Conservation (phyloP, 805 yeast species). For the Saturnispora mendoncae region DNA sequence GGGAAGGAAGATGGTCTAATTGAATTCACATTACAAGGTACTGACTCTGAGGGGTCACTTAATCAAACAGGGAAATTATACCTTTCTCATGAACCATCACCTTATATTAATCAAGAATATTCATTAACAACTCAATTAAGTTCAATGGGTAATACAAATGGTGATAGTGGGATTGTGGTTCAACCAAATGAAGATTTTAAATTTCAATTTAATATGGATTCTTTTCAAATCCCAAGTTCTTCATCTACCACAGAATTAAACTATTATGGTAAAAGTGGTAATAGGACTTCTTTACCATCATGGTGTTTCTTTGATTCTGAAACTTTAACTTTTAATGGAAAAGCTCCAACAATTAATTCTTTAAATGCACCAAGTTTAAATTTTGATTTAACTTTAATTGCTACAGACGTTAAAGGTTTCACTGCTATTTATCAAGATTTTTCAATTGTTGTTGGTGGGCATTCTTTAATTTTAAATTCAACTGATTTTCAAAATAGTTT, state of each 20-base stretch:
- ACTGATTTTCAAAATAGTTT: slow-evolving; percentile 34
- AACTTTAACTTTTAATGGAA: slow-evolving; percentile 66
- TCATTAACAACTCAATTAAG: slow-evolving; percentile 46
- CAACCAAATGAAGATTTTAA: slow-evolving; percentile 60
- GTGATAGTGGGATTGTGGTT: slow-evolving; percentile 63
- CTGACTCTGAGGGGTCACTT: slow-evolving; percentile 47
- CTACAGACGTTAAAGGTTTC: slow-evolving; percentile 68
- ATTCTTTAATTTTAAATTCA: slow-evolving; percentile 60
- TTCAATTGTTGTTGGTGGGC: slow-evolving; percentile 78
- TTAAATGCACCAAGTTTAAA: slow-evolving; percentile 77
- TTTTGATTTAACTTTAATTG: slow-evolving; percentile 65
- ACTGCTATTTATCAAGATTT: slow-evolving; percentile 65
- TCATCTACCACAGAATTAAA: slow-evolving; percentile 45
- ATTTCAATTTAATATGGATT: slow-evolving; percentile 51
- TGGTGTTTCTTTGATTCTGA: slow-evolving; percentile 71
- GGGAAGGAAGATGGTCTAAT: slow-evolving; percentile 29
- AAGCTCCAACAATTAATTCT: slow-evolving; percentile 81
- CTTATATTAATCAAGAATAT: slow-evolving; percentile 35
- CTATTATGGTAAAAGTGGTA: slow-evolving; percentile 73
- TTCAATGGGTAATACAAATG: slow-evolving; percentile 67
- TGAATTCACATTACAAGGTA: slow-evolving; percentile 52
- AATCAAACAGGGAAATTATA: slow-evolving; percentile 48
- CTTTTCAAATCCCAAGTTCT: slow-evolving; percentile 41
- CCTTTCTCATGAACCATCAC: slow-evolving; percentile 42
- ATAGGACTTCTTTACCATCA: slow-evolving; percentile 81